Evolutionary conservation across 108 stramenopile genomes (phyloP), one percentile per base, ranked within the genome.

Genomic region (Cyclotella choctawhatcheeana): DNA sequence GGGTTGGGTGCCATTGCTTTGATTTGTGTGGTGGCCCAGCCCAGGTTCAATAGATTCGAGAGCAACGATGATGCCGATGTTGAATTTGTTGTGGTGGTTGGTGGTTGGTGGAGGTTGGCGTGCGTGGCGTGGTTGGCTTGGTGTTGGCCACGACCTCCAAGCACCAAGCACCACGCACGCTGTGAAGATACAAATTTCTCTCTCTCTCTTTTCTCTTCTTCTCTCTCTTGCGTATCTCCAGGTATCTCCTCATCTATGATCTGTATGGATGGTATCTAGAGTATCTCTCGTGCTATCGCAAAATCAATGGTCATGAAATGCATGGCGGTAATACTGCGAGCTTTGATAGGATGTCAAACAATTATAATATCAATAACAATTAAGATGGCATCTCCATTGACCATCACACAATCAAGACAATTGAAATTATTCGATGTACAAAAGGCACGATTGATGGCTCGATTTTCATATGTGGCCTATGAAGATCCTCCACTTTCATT

Each of bases 371-470:
- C 8, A 12, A n/a, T n/a, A n/a, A 8, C 8, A 48, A 48, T 48
- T n/a, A 10, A 48, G 18, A 18, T 7, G 10, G 10, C 55, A 56
- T 29, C 55, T 8, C 31, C 55, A 1, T 30, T 56, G 14, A 31
- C 55, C 5, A 1, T 56, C 47, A 48, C n/a, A 17, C 47, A 10
- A 56, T 31, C 55, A 30, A 30, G 4, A 18, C 21, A 52, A 22
- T 12, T 22, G 21, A 1, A 52, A 52, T n/a, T n/a, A n/a, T 67
- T 67, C 65, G 21, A 67, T 30, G 47, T 67, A 0, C 30, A 52
- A 3, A 67, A 52, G 21, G 65, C 65, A 17, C 65, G 65, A 5
- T 31, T 67, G 51, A 67, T 67, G 65, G 65, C 65, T 20, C 50
- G 65, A 25, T 67, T 67, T 53, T 67, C 65, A 3, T 52, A 25